Conservation (phyloP, 2,329 filamentous ascomycete genomes). For the Thielaviopsis ethacetica region DNA sequence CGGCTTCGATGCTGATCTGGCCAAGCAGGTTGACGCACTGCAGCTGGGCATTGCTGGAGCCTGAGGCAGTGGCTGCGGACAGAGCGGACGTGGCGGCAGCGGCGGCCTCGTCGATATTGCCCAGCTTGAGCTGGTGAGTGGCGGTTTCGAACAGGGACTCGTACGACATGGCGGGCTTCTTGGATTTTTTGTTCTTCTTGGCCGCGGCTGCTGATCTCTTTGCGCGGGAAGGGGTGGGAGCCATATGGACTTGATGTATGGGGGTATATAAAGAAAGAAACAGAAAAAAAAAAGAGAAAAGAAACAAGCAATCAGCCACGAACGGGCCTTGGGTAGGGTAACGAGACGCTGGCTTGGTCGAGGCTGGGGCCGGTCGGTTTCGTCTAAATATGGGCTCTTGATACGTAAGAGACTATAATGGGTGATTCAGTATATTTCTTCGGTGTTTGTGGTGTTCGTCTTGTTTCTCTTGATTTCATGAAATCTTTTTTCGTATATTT, state of each 20-base stretch:
- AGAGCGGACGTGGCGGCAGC: constrained; percentile 27
- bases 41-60: constrained; percentile 33
- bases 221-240: constrained; percentile 18
- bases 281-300: neutral
- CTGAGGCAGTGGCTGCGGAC: constrained; percentile 23
- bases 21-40: constrained; percentile 61
- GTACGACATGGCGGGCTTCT: constrained; percentile 18
- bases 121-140: constrained; percentile 26
- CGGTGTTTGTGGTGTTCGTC: too few species aligned
- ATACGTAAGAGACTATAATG: too few species aligned
- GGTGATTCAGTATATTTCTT: too few species aligned
- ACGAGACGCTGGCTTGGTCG: neutral
- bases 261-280: neutral
- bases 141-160: constrained; percentile 23
- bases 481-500: constrained; percentile 1
- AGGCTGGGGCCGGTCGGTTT: neutral
- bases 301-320: neutral
- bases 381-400: neutral
- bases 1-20: constrained; percentile 67
- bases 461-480: neutral
- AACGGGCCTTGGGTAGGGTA: neutral
- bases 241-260: constrained; percentile 19
- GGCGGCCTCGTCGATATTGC: constrained; percentile 25
- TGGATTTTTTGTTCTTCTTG: constrained; percentile 20
- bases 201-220: constrained; percentile 1